Evolutionary conservation across 352 stramenopile species (phyloP).

Genomic region (Phytophthora multivora): DNA sequence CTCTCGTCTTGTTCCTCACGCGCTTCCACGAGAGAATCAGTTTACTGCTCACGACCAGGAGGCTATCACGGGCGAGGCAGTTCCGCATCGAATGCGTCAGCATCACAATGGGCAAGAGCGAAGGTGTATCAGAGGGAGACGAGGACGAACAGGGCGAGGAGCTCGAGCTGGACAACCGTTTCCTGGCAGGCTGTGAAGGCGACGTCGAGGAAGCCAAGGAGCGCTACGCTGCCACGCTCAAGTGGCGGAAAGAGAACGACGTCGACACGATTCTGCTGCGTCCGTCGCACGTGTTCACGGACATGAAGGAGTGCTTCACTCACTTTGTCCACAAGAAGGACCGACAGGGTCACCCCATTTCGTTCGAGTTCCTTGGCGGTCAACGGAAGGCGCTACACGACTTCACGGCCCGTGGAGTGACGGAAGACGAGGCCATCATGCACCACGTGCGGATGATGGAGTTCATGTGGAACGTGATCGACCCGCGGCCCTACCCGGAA

Average conservation of each 20-base stretch:
- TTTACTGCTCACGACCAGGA: constrained; percentile 54
- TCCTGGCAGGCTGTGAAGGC: constrained; percentile 71
- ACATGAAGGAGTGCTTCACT: constrained; percentile 69
- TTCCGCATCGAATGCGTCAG: constrained; percentile 46
- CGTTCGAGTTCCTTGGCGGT: constrained; percentile 58
- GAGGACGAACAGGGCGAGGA: constrained; percentile 41
- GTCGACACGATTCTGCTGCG: constrained; percentile 72
- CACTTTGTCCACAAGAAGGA: constrained; percentile 75
- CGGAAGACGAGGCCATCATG: constrained; percentile 62
- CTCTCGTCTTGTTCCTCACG: constrained; percentile 57
- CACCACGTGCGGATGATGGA: constrained; percentile 74
- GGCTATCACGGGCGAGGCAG: constrained; percentile 42
- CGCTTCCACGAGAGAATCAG: constrained; percentile 63
- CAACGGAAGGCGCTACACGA: constrained; percentile 68
- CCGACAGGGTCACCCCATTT: constrained; percentile 60
- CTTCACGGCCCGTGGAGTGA: constrained; percentile 57
- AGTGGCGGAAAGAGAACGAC: constrained; percentile 72
- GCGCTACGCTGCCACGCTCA: constrained; percentile 59
- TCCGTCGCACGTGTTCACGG: constrained; percentile 55
- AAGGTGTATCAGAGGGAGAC: constrained; percentile 28
- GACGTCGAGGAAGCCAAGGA: constrained; percentile 72
- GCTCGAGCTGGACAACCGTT: constrained; percentile 56
- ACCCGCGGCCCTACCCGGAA: constrained; percentile 61
- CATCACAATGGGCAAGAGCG: constrained; percentile 53
- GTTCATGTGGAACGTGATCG: constrained; percentile 72